A percentile compares a stretch with the other conserved stretches of the same genome.
These are phyloP conservation scores for Ceratonia siliqua DNA, from an alignment of 306 rosid genomes.

Conservation along the genomic window DNA sequence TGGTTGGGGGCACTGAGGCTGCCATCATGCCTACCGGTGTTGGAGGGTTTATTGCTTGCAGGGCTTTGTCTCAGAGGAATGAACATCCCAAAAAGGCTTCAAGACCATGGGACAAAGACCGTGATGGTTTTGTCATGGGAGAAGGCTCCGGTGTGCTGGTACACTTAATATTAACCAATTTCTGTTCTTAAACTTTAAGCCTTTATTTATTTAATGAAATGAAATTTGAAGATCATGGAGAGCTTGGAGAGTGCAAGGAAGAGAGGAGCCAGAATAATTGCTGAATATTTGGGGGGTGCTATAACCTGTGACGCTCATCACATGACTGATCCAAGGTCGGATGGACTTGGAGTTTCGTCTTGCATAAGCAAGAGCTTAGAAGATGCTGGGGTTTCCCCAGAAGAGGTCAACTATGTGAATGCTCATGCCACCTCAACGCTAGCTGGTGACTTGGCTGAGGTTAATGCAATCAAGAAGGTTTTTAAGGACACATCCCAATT, in stretches of 20 bases:
- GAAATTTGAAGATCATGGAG: slow-evolving; percentile 76
- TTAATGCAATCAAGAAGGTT: slow-evolving; percentile 66
- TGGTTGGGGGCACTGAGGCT: slow-evolving; percentile 73
- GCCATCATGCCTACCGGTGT: slow-evolving; percentile 55
- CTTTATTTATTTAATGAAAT: not conserved
- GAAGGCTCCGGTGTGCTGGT: slow-evolving; percentile 82
- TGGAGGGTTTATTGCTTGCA: slow-evolving; percentile 73
- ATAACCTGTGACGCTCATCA: slow-evolving; percentile 78
- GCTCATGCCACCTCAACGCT: slow-evolving; percentile 82
- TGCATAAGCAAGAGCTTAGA: slow-evolving; percentile 63
- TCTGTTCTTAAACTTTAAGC: too few species aligned
- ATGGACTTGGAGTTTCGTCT: slow-evolving; percentile 73
- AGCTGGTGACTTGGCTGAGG: slow-evolving; percentile 78
- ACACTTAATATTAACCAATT: too few species aligned
- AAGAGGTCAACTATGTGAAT: slow-evolving; percentile 85
- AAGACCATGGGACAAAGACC: slow-evolving; percentile 76
- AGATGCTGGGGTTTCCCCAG: slow-evolving; percentile 71
- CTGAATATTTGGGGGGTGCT: slow-evolving; percentile 78
- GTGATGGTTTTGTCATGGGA: slow-evolving; percentile 77
- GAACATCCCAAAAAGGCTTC: slow-evolving; percentile 66
- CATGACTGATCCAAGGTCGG: slow-evolving; percentile 72
- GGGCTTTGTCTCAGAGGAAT: slow-evolving; percentile 75
- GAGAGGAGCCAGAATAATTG: slow-evolving; percentile 61
- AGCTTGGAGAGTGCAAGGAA: slow-evolving; percentile 71
- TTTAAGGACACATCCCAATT: slow-evolving; percentile 62